Evolutionary conservation across 352 stramenopile species (phyloP).

Genomic region (Globisporangium radiosum): DNA sequence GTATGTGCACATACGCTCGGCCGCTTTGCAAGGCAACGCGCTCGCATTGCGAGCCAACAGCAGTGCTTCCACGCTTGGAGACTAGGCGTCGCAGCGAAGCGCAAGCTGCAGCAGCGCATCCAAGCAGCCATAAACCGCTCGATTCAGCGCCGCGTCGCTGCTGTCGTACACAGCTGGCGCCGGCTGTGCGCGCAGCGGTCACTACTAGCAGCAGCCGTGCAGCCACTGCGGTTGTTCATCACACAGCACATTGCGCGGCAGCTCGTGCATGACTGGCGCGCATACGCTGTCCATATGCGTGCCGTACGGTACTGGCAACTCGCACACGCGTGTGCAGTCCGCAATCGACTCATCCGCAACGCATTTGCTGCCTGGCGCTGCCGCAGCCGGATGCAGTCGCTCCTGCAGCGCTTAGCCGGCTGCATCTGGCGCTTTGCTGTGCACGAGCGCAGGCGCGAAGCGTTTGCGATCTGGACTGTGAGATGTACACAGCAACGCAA

Average conservation of each 20-base stretch:
- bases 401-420: slow-evolving; percentile 7
- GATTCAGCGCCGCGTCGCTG: background rate
- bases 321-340: slow-evolving; percentile 2
- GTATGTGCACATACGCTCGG: background rate
- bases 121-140: background rate
- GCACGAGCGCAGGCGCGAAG: slow-evolving; percentile 14
- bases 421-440: slow-evolving; percentile 19
- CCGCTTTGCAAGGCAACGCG: background rate
- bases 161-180: background rate
- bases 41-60: background rate
- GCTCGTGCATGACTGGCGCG: slow-evolving; percentile 20
- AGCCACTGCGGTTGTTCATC: background rate
- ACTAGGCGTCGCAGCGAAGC: background rate
- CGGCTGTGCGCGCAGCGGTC: background rate
- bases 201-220: background rate
- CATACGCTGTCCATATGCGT: slow-evolving; percentile 7
- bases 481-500: slow-evolving; percentile 2
- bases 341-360: background rate
- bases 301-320: slow-evolving; percentile 18
- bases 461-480: slow-evolving; percentile 30
- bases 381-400: background rate
- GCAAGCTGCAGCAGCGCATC: background rate
- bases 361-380: background rate
- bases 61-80: slow-evolving; percentile 5
- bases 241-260: slow-evolving; percentile 8